Evolutionary conservation across 2,329 filamentous ascomycete genomes (phyloP).

Genomic region (Bipolaris gigantea): DNA sequence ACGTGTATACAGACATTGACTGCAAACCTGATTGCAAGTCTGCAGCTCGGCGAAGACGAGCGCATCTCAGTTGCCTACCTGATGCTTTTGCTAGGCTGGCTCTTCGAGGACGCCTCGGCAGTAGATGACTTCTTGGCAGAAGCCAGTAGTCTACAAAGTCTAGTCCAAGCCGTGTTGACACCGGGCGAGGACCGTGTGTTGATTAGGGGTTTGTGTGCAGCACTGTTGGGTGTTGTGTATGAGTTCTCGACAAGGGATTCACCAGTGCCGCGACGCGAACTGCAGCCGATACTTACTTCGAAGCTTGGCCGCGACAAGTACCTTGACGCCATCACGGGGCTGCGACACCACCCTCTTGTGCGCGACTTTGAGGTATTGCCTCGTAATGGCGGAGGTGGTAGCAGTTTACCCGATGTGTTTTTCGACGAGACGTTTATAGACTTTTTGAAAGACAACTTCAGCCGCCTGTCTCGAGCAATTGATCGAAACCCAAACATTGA

Average conservation of each 20-base stretch:
- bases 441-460: constrained; percentile 95
- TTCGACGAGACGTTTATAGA: constrained; percentile 88
- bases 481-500: constrained; percentile 90
- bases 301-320: constrained; percentile 85
- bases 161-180: constrained; percentile 70
- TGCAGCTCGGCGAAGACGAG: constrained; percentile 76
- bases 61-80: constrained; percentile 81
- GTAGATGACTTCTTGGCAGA: constrained; percentile 93
- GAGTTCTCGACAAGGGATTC: constrained; percentile 99
- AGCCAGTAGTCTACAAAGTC: constrained; percentile 85
- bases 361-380: constrained; percentile 88
- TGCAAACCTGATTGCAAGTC: constrained; percentile 78
- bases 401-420: constrained; percentile 73
- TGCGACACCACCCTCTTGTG: constrained; percentile 76
- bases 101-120: constrained; percentile 88
- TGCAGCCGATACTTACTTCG: constrained; percentile 76
- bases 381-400: constrained; percentile 57
- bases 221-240: constrained; percentile 85
- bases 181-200: constrained; percentile 61
- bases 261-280: constrained; percentile 76
- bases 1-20: constrained; percentile 89
- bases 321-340: constrained; percentile 74
- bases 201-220: constrained; percentile 79
- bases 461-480: constrained; percentile 77
- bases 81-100: constrained; percentile 84